Percentiles rank a stretch among this genome's conserved stretches.
phyloP scores from a whole-genome alignment of 2,329 filamentous ascomycete genomes.

The Verticillium nubilum region DNA sequence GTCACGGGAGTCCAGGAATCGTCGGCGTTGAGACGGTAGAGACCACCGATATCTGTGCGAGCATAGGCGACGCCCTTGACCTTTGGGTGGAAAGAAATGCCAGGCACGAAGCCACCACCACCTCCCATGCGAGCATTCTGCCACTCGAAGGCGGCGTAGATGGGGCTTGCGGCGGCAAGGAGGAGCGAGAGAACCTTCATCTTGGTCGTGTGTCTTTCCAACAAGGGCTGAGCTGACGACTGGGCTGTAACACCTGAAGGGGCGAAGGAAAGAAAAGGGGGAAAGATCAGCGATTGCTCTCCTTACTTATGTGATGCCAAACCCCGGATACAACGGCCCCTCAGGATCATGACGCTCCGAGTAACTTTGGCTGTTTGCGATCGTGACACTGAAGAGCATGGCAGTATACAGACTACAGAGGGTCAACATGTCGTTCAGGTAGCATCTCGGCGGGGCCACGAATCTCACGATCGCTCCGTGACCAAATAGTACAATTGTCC shows the following conservation, averaged over 20 bases:
- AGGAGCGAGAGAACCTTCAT: slow-evolving; percentile 9
- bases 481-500: not conserved
- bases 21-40: slow-evolving; percentile 49
- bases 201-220: not conserved
- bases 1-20: slow-evolving; percentile 51
- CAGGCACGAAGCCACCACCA: slow-evolving; percentile 51
- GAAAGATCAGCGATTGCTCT: not conserved
- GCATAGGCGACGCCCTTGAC: slow-evolving; percentile 47
- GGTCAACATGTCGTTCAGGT: not conserved
- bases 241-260: not conserved
- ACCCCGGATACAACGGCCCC: not conserved
- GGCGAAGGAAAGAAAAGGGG: not conserved
- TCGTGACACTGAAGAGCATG: not conserved
- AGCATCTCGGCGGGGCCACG: not conserved
- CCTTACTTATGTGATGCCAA: not conserved
- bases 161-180: slow-evolving; percentile 15
- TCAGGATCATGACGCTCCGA: not conserved
- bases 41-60: slow-evolving; percentile 51
- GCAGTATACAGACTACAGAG: not conserved
- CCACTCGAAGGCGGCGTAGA: slow-evolving; percentile 33
- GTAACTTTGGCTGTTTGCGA: not conserved
- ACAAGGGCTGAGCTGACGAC: not conserved
- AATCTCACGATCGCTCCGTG: not conserved
- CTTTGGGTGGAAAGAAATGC: slow-evolving; percentile 52
- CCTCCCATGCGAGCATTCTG: slow-evolving; percentile 47